Evolutionary conservation across 495 filamentous ascomycete genomes (phyloP).

Genomic region (Clavariopsis aquatica): DNA sequence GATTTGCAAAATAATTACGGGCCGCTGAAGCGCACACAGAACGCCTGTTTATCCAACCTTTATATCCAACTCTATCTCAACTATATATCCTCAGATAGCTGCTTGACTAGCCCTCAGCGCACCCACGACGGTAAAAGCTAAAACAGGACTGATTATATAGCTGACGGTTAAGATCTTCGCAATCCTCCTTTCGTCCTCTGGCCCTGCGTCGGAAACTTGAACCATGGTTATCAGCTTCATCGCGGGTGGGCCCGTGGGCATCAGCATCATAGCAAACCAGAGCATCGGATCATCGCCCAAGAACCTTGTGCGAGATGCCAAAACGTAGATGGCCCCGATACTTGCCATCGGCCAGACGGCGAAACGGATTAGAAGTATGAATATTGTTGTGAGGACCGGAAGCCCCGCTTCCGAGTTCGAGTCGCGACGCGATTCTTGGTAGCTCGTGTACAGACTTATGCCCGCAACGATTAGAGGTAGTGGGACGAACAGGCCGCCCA

Average conservation of each 20-base stretch:
- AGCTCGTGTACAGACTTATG: slow-evolving; percentile 57
- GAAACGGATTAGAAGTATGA: slow-evolving; percentile 60
- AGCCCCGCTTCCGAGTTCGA: slow-evolving; percentile 33
- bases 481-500: slow-evolving; percentile 66
- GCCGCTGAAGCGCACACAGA: background rate
- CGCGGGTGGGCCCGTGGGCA: slow-evolving; percentile 68
- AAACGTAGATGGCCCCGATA: slow-evolving; percentile 58
- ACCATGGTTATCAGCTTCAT: slow-evolving; percentile 68
- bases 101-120: slow-evolving; percentile 30
- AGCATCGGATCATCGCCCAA: slow-evolving; percentile 65
- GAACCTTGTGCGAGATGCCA: slow-evolving; percentile 53
- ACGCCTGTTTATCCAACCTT: background rate
- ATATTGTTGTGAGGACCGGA: slow-evolving; percentile 52
- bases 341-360: slow-evolving; percentile 62
- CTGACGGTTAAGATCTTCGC: slow-evolving; percentile 64
- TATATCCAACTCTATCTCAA: background rate
- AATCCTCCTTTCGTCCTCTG: slow-evolving; percentile 63
- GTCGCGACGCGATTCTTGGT: slow-evolving; percentile 42
- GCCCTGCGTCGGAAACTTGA: slow-evolving; percentile 58
- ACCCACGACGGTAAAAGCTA: slow-evolving; percentile 39
- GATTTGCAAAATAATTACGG: too few species aligned
- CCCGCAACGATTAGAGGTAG: slow-evolving; percentile 69
- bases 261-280: slow-evolving; percentile 75
- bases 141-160: slow-evolving; percentile 35
- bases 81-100: slow-evolving; percentile 15